Evolutionary conservation across 2,329 filamentous ascomycete genomes (phyloP), one percentile per base, ranked within the genome.

Genomic region (Neocucurbitaria cava): DNA sequence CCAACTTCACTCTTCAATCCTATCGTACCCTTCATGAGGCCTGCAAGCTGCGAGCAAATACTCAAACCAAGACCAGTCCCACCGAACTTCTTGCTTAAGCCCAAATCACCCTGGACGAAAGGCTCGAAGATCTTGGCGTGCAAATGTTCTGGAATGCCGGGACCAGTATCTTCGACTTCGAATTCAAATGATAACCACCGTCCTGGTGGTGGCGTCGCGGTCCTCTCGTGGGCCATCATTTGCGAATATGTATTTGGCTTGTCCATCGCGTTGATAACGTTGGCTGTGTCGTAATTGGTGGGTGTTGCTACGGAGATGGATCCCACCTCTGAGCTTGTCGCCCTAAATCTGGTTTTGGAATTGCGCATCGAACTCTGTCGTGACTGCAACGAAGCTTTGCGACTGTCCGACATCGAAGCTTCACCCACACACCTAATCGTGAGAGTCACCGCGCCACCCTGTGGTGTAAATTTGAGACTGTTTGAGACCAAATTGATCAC

Each of bases 401-500:
- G 71, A 53, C 78, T 81, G 15, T 73, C 73, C 5, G 67, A 58
- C 52, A 74, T 60, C 4, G 77, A 71, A 1, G 80, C 74, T 67
- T 91, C 89, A 7, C 87, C 85, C 0, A 89, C 64, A 65, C 91
- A 96, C 60, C 85, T 86, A 52, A 97, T 92, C 7, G 87, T 85
- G 8, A 96, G 84, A 23, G 87, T 83, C 3, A 97, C 90, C 26
- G 82, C 88, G 7, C 92, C 92, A 1, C 87, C 87, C 6, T 85
- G 75, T 0, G 91, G 90, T 0, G 93, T 96, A 69, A 97, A 96
- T 72, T 97, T 97, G 39, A 96, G 79, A 72, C 89, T 91, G 77
- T 97, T 97, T 75, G 90, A 93, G 42, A 96, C 91, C 28, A 97
- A 81, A 69, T 96, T 96, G 79, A 96, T 96, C 42, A 96, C 85